Conservation (phyloP, 164 flowering plant species). For the Echeveria elegans region DNA sequence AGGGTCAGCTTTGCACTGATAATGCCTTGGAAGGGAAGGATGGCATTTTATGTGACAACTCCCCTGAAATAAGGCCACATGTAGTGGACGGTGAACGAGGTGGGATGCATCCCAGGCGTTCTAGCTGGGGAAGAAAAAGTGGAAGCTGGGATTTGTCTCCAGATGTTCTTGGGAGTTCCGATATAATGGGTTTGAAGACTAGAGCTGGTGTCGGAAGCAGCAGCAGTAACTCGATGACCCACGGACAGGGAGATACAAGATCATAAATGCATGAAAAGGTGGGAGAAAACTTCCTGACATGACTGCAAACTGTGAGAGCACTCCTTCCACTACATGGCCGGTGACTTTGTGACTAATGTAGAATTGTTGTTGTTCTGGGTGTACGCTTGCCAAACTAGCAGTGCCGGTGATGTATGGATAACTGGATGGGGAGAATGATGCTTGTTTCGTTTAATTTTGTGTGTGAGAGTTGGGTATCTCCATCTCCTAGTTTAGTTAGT, state of each 20-base stretch:
- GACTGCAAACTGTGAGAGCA: not conserved
- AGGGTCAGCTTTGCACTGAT: slow-evolving; percentile 34
- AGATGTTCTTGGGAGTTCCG: slow-evolving; percentile 39
- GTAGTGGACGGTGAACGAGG: slow-evolving; percentile 53
- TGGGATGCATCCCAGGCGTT: slow-evolving; percentile 57
- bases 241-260: slow-evolving; percentile 17
- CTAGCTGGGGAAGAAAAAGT: slow-evolving; percentile 91
- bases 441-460: not conserved
- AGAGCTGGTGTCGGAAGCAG: slow-evolving; percentile 44
- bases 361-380: not conserved
- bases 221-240: slow-evolving; percentile 23
- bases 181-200: slow-evolving; percentile 42
- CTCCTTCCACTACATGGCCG: not conserved
- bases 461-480: not conserved
- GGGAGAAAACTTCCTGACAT: not conserved
- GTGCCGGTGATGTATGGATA: not conserved
- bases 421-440: not conserved
- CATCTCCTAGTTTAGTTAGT: not conserved
- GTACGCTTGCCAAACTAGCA: not conserved
- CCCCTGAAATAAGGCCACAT: slow-evolving; percentile 51
- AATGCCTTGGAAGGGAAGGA: slow-evolving; percentile 44
- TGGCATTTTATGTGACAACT: slow-evolving; percentile 32
- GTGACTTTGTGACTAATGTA: not conserved
- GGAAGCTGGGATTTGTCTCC: slow-evolving; percentile 96
- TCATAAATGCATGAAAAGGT: slow-evolving; percentile 14